These are phyloP conservation scores for Thermothelomyces thermophilus DNA, from an alignment of 2,329 filamentous ascomycete species.

Conservation along the genomic window DNA sequence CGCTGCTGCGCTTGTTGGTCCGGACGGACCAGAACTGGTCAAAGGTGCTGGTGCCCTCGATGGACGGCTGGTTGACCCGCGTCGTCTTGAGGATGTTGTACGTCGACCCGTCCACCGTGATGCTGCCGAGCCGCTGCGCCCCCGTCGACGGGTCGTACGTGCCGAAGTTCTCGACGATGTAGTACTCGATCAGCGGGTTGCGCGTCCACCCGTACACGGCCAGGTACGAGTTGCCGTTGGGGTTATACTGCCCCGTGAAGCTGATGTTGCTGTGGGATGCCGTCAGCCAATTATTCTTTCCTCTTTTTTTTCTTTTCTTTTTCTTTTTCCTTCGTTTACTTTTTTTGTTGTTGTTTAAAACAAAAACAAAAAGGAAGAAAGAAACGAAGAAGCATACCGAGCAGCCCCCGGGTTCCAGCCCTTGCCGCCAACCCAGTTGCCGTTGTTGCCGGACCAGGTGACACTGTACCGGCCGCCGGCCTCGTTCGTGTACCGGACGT, in stretches of 20 bases:
- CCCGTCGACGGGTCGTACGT: constrained; percentile 37
- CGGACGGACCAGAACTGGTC: constrained; percentile 48
- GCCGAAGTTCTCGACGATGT: constrained; percentile 36
- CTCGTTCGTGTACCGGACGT: constrained; percentile 50
- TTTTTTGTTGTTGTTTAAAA: too few species aligned
- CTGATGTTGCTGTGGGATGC: constrained; percentile 37
- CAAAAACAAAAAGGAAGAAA: neutral
- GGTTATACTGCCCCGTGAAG: constrained; percentile 42
- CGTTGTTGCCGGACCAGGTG: constrained; percentile 42
- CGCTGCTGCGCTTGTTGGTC: constrained; percentile 39
- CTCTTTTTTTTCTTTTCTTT: too few species aligned
- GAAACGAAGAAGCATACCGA: constrained; percentile 23
- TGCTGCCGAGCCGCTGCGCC: constrained; percentile 28
- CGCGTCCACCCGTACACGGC: constrained; percentile 34
- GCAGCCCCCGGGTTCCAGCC: constrained; percentile 40
- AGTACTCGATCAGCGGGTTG: constrained; percentile 31
- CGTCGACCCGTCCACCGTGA: constrained; percentile 31
- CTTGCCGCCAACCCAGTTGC: constrained; percentile 45
- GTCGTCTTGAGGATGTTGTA: constrained; percentile 33
- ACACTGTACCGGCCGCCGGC: constrained; percentile 44
- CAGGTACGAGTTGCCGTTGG: constrained; percentile 44
- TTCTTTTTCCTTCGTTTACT: too few species aligned
- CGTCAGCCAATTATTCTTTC: neutral
- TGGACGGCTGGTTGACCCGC: constrained; percentile 38
- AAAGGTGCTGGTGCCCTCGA: constrained; percentile 43